Percentiles rank a stretch among this genome's conserved stretches.
Evolutionary conservation across 2,329 filamentous ascomycete species (phyloP).

Genomic region (Paracorniculantispora psalliotae): DNA sequence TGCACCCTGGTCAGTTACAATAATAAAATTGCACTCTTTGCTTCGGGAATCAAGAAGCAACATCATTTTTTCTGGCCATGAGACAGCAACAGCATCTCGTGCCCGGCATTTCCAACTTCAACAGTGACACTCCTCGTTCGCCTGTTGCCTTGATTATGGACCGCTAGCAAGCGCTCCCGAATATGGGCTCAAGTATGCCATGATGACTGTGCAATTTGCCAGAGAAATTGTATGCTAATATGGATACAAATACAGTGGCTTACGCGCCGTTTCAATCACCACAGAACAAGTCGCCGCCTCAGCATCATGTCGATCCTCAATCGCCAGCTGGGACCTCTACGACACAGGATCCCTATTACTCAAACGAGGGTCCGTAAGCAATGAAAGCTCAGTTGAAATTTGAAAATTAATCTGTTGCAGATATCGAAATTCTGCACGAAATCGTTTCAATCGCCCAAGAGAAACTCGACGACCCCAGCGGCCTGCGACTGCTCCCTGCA

Average conservation of each 20-base stretch:
- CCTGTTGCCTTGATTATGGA: slow-evolving; percentile 25
- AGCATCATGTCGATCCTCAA: background rate
- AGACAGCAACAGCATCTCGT: background rate
- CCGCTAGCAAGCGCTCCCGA: slow-evolving; percentile 25
- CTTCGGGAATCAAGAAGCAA: background rate
- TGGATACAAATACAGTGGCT: slow-evolving; percentile 11
- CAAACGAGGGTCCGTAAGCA: slow-evolving; percentile 50
- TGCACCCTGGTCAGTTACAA: background rate
- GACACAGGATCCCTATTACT: slow-evolving; percentile 44
- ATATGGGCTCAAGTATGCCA: slow-evolving; percentile 25
- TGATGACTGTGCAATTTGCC: background rate
- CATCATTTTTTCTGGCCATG: background rate
- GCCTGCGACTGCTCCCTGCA: slow-evolving; percentile 62
- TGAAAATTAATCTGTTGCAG: slow-evolving; percentile 28
- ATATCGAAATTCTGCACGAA: slow-evolving; percentile 72
- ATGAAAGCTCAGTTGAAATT: background rate
- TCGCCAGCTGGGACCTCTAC: slow-evolving; percentile 8
- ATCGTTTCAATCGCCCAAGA: slow-evolving; percentile 69
- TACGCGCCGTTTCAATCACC: slow-evolving; percentile 9
- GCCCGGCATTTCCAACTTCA: background rate
- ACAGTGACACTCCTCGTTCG: background rate
- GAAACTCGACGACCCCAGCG: slow-evolving; percentile 51
- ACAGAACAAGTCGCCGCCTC: background rate
- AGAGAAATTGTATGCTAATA: background rate
- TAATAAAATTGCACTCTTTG: background rate